Conservation (phyloP, 1,139 yeast genomes). For the Wickerhamomyces sp. region DNA sequence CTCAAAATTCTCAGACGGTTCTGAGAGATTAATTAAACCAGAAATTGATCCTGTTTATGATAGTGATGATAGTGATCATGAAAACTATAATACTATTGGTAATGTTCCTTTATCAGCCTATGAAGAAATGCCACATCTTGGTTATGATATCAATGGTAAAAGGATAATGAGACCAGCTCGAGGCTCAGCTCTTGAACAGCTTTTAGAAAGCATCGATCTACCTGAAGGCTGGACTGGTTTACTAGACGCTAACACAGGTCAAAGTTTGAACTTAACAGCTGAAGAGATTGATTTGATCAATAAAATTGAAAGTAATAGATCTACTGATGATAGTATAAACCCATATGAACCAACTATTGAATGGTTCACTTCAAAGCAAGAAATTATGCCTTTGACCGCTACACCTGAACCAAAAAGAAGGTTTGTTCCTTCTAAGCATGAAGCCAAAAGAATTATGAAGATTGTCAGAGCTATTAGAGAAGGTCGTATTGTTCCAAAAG, state of each 20-base stretch:
- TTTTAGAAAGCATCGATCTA: constrained; percentile 83
- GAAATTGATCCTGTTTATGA: constrained; percentile 92
- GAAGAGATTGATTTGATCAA: constrained; percentile 89
- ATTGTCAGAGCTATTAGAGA: constrained; percentile 94
- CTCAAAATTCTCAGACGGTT: constrained; percentile 74
- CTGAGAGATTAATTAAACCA: constrained; percentile 70
- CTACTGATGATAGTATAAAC: constrained; percentile 72
- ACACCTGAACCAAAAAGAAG: constrained; percentile 96
- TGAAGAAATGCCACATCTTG: constrained; percentile 96
- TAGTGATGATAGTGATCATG: constrained; percentile 87
- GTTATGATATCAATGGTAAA: constrained; percentile 95
- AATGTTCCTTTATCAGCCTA: constrained; percentile 89
- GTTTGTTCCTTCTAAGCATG: constrained; percentile 94
- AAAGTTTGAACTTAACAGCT: constrained; percentile 75
- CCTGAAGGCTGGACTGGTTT: constrained; percentile 99
- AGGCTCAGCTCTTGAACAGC: constrained; percentile 87
- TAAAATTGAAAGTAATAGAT: constrained; percentile 81
- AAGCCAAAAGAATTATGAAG: constrained; percentile 94
- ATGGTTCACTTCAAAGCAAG: constrained; percentile 86
- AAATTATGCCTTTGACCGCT: constrained; percentile 90
- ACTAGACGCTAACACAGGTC: constrained; percentile 85
- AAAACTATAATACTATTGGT: constrained; percentile 84
- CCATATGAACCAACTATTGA: constrained; percentile 94
- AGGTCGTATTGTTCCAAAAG: constrained; percentile 79
- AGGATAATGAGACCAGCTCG: constrained; percentile 98